phyloP scores from a whole-genome alignment of 1,284 basidiomycete species.

The Rhodotorula sp. region DNA sequence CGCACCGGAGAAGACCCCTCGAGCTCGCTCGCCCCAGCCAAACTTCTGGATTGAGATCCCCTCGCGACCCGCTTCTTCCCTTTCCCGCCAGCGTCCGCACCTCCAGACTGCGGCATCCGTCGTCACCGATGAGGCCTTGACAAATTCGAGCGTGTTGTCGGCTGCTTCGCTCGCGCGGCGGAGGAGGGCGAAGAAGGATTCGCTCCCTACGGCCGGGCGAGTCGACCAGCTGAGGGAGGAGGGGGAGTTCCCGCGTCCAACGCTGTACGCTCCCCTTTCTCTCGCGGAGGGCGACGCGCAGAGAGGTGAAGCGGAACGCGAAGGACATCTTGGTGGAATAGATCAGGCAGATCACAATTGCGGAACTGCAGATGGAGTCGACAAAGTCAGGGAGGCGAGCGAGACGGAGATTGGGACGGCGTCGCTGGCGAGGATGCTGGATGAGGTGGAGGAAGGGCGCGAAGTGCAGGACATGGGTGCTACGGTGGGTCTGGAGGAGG shows the following conservation, averaged over 20 bases:
- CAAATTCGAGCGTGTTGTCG: slow-evolving; percentile 9
- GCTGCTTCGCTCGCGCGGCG: slow-evolving; percentile 17
- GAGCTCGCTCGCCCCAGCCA: too few species aligned
- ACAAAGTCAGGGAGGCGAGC: background rate
- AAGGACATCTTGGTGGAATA: background rate
- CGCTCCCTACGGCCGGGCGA: background rate
- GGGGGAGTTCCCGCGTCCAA: background rate
- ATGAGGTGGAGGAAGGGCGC: background rate
- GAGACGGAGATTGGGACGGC: background rate
- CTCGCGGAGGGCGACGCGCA: too few species aligned
- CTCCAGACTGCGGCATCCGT: too few species aligned
- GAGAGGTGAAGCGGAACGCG: background rate
- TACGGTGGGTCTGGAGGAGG: background rate
- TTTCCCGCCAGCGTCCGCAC: background rate
- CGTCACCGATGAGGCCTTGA: background rate
- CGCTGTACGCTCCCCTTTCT: too few species aligned
- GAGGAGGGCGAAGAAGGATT: background rate
- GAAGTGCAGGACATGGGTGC: background rate
- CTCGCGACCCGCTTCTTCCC: slow-evolving; percentile 7
- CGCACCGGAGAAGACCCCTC: too few species aligned
- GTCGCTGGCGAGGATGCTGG: background rate
- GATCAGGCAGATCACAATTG: background rate
- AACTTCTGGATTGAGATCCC: background rate
- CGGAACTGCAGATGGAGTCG: background rate
- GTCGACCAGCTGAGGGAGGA: background rate